Percentiles rank a stretch among this genome's conserved stretches.
Conservation (phyloP, 2,329 filamentous ascomycete species). For the Hypoxylon sp. region DNA sequence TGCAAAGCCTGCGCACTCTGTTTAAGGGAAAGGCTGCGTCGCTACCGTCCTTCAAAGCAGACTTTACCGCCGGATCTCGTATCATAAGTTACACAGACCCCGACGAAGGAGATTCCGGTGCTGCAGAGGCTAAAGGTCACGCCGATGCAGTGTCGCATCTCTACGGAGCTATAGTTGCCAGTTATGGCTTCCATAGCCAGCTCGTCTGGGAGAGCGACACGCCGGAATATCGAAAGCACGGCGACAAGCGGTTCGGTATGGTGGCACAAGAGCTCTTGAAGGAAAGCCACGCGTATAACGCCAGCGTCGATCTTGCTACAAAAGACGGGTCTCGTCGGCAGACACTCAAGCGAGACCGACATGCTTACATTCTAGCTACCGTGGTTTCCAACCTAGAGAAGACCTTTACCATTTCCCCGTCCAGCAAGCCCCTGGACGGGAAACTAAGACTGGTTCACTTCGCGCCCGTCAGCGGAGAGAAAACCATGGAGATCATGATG, state of each 20-base stretch:
- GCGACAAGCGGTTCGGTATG: conserved; percentile 83
- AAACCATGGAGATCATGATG: conserved; percentile 82
- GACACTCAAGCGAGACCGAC: conserved; percentile 58
- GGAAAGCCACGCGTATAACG: conserved; percentile 63
- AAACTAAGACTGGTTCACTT: conserved; percentile 80
- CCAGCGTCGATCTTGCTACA: conserved; percentile 54
- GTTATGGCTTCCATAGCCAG: conserved; percentile 89
- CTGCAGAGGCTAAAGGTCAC: conserved; percentile 43
- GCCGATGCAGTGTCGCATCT: conserved; percentile 56
- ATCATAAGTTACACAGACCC: conserved; percentile 56
- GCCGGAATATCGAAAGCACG: conserved; percentile 79
- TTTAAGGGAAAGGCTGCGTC: conserved; percentile 65
- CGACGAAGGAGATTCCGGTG: conserved; percentile 7
- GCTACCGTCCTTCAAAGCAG: conserved; percentile 72
- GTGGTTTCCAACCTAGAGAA: conserved; percentile 85
- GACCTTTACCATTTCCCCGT: conserved; percentile 84
- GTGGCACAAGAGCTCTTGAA: conserved; percentile 81
- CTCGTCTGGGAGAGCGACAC: conserved; percentile 94
- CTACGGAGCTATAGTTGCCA: conserved; percentile 85
- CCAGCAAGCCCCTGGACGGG: conserved; percentile 76
- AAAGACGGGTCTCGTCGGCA: conserved; percentile 12
- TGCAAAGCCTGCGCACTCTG: conserved; percentile 67
- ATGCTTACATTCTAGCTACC: conserved; percentile 82
- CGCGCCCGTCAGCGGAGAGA: conserved; percentile 71
- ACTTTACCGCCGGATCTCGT: conserved; percentile 69